A percentile compares a stretch with the other conserved stretches of the same genome.
These are phyloP conservation scores for Xylariales sp. DNA, from an alignment of 2,329 filamentous ascomycete species.

Conservation along the genomic window DNA sequence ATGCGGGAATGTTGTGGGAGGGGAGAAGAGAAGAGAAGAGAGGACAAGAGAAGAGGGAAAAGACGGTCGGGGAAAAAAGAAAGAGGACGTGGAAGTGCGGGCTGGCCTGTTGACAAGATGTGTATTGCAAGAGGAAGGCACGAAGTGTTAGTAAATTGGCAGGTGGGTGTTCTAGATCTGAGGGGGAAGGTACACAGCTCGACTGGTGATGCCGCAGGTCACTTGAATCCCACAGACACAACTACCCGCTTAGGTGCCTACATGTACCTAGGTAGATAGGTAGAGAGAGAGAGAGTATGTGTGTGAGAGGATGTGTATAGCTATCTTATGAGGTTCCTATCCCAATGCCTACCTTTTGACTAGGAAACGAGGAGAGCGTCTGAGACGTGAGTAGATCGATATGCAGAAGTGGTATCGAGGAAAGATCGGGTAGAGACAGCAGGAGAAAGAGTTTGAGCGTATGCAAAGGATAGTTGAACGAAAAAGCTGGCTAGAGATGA, in stretches of 20 bases:
- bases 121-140: conserved; percentile 19
- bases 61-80: conserved; percentile 9
- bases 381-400: conserved; percentile 4
- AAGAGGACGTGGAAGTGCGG: conserved; percentile 4
- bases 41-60: conserved; percentile 21
- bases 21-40: conserved; percentile 33
- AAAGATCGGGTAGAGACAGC: background rate
- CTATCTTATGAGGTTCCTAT: background rate
- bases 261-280: too few relatives aligned
- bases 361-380: background rate
- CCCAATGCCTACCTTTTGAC: conserved; percentile 9
- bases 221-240: background rate
- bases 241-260: too few relatives aligned
- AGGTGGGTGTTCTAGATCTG: conserved; percentile 6
- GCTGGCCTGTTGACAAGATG: conserved; percentile 15
- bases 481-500: background rate
- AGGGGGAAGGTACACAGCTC: conserved; percentile 23
- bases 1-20: conserved; percentile 38
- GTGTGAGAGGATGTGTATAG: too few relatives aligned
- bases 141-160: conserved; percentile 1
- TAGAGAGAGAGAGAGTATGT: too few relatives aligned
- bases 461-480: background rate
- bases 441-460: background rate
- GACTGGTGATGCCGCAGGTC: background rate
- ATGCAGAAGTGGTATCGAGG: background rate